These are phyloP conservation scores for Starmerella vaccinii DNA, from an alignment of 805 yeast species.

Conservation along the genomic window DNA sequence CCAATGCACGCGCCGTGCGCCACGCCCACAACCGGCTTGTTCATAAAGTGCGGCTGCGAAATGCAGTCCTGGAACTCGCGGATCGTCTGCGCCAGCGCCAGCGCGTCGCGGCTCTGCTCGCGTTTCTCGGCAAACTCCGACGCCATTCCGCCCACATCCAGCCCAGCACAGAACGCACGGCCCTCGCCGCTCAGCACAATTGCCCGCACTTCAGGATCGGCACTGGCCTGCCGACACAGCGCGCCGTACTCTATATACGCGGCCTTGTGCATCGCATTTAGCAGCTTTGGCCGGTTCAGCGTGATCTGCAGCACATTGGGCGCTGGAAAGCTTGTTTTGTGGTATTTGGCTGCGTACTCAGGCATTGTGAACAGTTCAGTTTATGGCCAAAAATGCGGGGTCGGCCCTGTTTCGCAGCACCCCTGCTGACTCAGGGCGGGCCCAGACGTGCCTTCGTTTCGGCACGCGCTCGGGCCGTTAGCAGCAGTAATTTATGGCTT, in stretches of 20 bases:
- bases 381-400: not conserved
- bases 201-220: constrained; percentile 39
- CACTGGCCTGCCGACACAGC: constrained; percentile 39
- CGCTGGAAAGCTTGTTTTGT: constrained; percentile 42
- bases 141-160: constrained; percentile 39
- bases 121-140: constrained; percentile 17
- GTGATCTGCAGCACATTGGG: constrained; percentile 47
- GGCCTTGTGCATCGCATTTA: constrained; percentile 48
- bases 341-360: constrained; percentile 38
- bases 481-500: no score
- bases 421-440: no score
- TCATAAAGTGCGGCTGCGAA: constrained; percentile 26
- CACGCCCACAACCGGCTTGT: constrained; percentile 50
- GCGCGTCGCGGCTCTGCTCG: constrained; percentile 28
- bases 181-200: constrained; percentile 51
- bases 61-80: constrained; percentile 51
- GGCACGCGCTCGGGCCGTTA: no score
- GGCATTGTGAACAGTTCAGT: not conserved
- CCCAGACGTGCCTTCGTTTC: no score
- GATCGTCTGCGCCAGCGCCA: constrained; percentile 35
- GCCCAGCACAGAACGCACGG: constrained; percentile 52
- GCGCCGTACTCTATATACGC: constrained; percentile 49
- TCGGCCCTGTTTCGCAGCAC: not conserved
- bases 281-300: constrained; percentile 48
- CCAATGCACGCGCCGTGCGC: constrained; percentile 59